These are phyloP conservation scores for Cytospora piceae DNA, from an alignment of 2,329 filamentous ascomycete species.

Conservation along the genomic window DNA sequence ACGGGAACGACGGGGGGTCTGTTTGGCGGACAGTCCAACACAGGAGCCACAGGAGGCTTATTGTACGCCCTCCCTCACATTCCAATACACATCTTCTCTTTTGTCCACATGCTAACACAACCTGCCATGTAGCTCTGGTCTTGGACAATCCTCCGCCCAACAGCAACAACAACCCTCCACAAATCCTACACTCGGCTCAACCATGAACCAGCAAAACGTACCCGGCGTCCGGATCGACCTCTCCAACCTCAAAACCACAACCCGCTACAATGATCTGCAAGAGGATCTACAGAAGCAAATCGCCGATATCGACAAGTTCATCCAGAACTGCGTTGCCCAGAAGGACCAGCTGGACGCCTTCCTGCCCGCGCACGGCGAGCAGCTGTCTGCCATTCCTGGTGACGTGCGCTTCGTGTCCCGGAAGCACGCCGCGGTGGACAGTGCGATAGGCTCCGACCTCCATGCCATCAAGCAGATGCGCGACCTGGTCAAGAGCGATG, in stretches of 20 bases:
- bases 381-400: constrained; percentile 43
- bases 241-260: constrained; percentile 79
- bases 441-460: constrained; percentile 45
- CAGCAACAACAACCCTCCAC: constrained; percentile 29
- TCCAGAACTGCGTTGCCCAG: constrained; percentile 78
- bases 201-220: constrained; percentile 59
- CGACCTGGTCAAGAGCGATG: constrained; percentile 46
- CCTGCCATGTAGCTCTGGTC: constrained; percentile 19
- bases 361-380: constrained; percentile 57
- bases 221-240: constrained; percentile 80
- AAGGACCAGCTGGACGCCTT: constrained; percentile 76
- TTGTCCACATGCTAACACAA: constrained; percentile 17
- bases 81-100: not conserved
- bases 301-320: constrained; percentile 75
- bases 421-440: constrained; percentile 50
- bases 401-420: constrained; percentile 50
- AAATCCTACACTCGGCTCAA: constrained; percentile 35
- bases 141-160: constrained; percentile 32
- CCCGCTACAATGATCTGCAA: constrained; percentile 87
- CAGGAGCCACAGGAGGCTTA: constrained; percentile 31
- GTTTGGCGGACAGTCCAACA: constrained; percentile 31
- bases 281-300: constrained; percentile 81
- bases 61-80: constrained; percentile 34
- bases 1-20: constrained; percentile 38
- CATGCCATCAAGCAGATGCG: constrained; percentile 48